Percentiles rank a stretch among this genome's conserved stretches.
phyloP scores from a whole-genome alignment of 192 early-diverging fungal genomes.

The Coemansia sp. region DNA sequence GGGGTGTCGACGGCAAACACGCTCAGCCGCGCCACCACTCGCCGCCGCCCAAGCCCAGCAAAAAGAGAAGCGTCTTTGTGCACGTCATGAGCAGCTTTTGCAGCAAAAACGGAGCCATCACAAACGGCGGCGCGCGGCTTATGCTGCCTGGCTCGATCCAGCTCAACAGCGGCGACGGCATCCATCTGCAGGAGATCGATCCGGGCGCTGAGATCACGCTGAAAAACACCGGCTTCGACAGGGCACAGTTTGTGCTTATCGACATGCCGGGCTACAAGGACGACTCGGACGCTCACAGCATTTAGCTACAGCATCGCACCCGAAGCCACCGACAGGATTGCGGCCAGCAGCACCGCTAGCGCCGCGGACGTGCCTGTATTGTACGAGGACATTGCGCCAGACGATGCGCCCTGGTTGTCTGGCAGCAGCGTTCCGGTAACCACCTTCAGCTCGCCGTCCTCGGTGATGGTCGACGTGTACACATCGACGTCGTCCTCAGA shows the following conservation, averaged over 20 bases:
- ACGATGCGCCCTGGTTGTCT: not conserved
- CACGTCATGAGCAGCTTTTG: conserved; percentile 37
- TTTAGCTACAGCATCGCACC: conserved; percentile 12
- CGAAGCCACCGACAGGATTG: not conserved
- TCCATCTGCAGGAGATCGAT: conserved; percentile 26
- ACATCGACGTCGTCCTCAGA: conserved; percentile 4
- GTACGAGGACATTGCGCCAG: not conserved
- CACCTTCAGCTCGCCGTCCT: conserved; percentile 28
- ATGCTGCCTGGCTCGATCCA: conserved; percentile 41
- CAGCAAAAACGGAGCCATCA: conserved; percentile 27
- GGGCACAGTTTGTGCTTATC: conserved; percentile 47
- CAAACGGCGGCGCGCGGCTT: conserved; percentile 31
- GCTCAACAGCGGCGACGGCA: conserved; percentile 33
- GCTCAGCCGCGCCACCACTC: not conserved
- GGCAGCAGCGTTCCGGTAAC: conserved; percentile 21
- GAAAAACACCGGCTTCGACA: conserved; percentile 44
- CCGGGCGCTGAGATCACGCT: conserved; percentile 32
- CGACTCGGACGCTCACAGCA: conserved; percentile 23
- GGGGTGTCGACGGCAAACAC: not conserved
- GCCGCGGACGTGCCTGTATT: not conserved
- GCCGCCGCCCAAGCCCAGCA: conserved; percentile 17
- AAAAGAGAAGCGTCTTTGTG: conserved; percentile 26
- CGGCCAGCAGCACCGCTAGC: not conserved
- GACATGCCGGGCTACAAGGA: conserved; percentile 48
- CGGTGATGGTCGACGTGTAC: conserved; percentile 29